These are phyloP conservation scores for Sextonia rubra DNA, from an alignment of 164 flowering plant species.

Conservation along the genomic window DNA sequence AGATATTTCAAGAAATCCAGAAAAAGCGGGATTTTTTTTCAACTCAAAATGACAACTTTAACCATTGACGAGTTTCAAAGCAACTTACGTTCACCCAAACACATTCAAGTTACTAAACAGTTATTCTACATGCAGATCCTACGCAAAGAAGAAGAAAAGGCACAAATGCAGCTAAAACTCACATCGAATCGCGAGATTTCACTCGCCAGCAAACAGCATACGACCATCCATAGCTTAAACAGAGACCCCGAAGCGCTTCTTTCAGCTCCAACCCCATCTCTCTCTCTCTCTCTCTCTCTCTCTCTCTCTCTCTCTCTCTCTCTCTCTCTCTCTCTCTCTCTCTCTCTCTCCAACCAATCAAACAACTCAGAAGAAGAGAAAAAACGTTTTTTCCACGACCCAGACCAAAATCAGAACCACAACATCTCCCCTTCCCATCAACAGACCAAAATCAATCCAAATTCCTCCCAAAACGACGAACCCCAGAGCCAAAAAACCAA, in stretches of 20 bases:
- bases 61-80: not conserved
- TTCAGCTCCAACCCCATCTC: conserved; percentile 31
- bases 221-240: conserved; percentile 65
- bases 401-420: not conserved
- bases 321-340: too few relatives aligned
- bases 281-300: too few relatives aligned
- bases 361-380: not conserved
- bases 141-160: not conserved
- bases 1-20: too few relatives aligned
- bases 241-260: conserved; percentile 46
- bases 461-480: not conserved
- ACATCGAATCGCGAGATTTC: conserved; percentile 58
- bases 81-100: not conserved
- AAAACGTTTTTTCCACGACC: not conserved
- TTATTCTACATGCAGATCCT: not conserved
- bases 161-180: conserved; percentile 19
- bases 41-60: not conserved
- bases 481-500: not conserved
- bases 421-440: conserved; percentile 17
- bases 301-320: too few relatives aligned
- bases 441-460: not conserved
- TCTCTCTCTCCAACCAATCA: not conserved
- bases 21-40: too few relatives aligned
- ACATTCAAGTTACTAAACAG: not conserved
- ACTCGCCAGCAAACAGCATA: conserved; percentile 74